Conservation (phyloP, 208 protist species). For the Leishmania tropica region DNA sequence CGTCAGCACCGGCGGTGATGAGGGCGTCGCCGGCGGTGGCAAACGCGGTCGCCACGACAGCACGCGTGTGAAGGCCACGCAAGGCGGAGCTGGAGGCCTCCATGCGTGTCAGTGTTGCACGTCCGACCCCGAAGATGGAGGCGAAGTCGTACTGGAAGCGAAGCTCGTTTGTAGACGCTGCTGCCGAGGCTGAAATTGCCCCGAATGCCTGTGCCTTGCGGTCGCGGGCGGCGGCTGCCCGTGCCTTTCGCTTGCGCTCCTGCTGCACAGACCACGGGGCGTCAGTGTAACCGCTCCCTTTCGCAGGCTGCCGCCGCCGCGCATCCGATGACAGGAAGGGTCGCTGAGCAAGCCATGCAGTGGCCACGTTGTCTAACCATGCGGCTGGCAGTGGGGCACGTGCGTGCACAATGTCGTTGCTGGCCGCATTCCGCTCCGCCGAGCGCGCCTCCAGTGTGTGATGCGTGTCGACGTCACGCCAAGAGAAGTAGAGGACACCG, state of each 20-base stretch:
- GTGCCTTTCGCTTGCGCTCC: conserved; percentile 18
- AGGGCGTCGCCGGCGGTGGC: conserved; percentile 47
- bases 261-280: conserved; percentile 78
- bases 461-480: conserved; percentile 14
- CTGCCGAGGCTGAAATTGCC: conserved; percentile 18
- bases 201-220: conserved; percentile 41
- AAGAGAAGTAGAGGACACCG: conserved; percentile 15
- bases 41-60: conserved; percentile 42
- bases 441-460: conserved; percentile 23
- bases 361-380: conserved; percentile 37
- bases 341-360: background rate
- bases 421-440: conserved; percentile 1
- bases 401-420: conserved; percentile 72
- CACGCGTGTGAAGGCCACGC: conserved; percentile 14
- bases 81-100: conserved; percentile 18
- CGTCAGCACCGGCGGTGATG: conserved; percentile 51
- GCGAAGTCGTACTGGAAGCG: conserved; percentile 15
- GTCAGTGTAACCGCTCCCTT: conserved; percentile 65
- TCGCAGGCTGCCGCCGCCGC: conserved; percentile 19
- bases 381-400: conserved; percentile 36
- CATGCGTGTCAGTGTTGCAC: background rate
- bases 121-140: background rate
- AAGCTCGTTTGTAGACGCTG: background rate
- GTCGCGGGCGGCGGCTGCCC: conserved; percentile 27
- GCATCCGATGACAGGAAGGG: background rate